Base-by-base conservation (phyloP, 129 eudicot genomes). In the Dittrichia graveolens region DNA sequence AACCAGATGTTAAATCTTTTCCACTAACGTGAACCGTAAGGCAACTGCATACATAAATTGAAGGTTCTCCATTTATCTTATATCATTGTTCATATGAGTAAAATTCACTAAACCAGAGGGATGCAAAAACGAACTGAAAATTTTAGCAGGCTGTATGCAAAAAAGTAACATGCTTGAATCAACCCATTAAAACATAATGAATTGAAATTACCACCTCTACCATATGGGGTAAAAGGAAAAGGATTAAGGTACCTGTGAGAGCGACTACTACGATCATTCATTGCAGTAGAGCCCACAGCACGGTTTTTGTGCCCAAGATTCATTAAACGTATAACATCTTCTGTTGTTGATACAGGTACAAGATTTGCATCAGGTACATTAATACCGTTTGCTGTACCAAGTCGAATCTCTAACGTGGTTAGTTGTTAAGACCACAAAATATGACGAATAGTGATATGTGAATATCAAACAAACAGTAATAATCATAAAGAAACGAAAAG, bases 261-360 rank as follows among this genome's bases (percentile, higher is more conserved):
- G 52, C 97, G 94, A 77, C 97, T 92, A 71, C 96, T 89, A 43
- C 97, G 93, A 68, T 75, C 83, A 57, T 92, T 92, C 97, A 92
- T 89, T 74, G 89, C 71, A 16, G 97, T 92, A 15, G 89, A 71
- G 60, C 97, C 72, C 19, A 92, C 96, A 55, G 96, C 96, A 61
- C 97, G 97, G 46, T 92, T 92, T 70, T 86, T 92, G 5, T 83
- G 89, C 34, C 97, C 97, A 47, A 85, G 81, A 79, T 78, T 75
- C 97, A 92, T 92, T 75, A 92, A 67, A 34, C 76, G 42, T 24
- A 92, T 79, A 69, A 92, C 97, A 65, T 92, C 97, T 16, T 84
- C 78, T 15, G 96, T 86, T 54, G 84, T 76, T 45, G 94, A 18
- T 41, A 92, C 97, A 9, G 89, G 91, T 61, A 89, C 74, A 65